These are phyloP conservation scores for Rhodotorula sp. DNA, from an alignment of 1,284 basidiomycete genomes.

Conservation along the genomic window DNA sequence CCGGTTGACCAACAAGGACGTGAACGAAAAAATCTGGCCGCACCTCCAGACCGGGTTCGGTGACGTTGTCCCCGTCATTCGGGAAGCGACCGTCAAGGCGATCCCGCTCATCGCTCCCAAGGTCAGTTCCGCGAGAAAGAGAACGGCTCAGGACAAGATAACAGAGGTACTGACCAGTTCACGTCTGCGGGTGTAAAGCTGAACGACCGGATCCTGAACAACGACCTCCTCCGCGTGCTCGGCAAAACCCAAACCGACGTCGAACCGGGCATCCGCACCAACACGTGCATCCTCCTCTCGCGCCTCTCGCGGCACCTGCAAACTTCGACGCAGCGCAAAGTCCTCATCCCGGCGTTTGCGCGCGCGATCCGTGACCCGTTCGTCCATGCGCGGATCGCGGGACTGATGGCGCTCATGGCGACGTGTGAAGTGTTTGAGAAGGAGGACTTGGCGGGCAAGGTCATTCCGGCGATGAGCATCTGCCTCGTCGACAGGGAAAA, in stretches of 20 bases:
- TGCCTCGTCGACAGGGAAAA: conserved; percentile 77
- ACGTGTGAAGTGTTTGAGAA: conserved; percentile 84
- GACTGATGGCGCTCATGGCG: conserved; percentile 93
- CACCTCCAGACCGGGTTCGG: conserved; percentile 92
- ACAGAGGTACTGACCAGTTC: background rate
- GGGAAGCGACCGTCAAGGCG: conserved; percentile 89
- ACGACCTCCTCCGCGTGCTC: conserved; percentile 87
- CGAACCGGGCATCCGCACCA: conserved; percentile 93
- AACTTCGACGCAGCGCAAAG: conserved; percentile 86
- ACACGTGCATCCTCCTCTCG: conserved; percentile 94
- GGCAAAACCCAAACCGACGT: conserved; percentile 89
- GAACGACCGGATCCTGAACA: conserved; percentile 89
- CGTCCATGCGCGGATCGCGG: conserved; percentile 89
- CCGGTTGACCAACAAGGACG: conserved; percentile 78
- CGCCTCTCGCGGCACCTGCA: conserved; percentile 81
- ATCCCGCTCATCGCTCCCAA: conserved; percentile 82
- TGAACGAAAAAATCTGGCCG: conserved; percentile 88
- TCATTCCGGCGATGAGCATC: conserved; percentile 78
- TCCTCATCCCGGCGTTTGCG: conserved; percentile 91
- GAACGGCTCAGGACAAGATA: background rate
- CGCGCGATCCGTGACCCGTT: conserved; percentile 88
- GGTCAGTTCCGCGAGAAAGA: conserved; percentile 51
- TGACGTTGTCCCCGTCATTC: conserved; percentile 87
- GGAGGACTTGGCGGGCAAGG: conserved; percentile 83
- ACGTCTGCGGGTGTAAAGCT: conserved; percentile 57